These are phyloP conservation scores for Microsporum ferrugineum DNA, from an alignment of 2,329 filamentous ascomycete species.

Conservation along the genomic window DNA sequence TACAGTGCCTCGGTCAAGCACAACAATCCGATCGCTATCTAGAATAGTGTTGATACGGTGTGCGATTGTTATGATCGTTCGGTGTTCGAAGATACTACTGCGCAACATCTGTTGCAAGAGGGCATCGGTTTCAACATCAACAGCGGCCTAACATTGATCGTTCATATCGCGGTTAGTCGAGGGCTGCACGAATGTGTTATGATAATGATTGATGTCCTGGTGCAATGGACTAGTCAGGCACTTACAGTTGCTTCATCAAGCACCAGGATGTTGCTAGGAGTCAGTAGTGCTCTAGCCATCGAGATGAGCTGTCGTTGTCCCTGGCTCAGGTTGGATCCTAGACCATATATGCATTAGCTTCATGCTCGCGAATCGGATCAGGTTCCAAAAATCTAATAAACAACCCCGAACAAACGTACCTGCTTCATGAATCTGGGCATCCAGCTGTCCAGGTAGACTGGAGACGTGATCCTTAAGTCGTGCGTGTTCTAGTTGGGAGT, in stretches of 20 bases:
- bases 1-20: constrained; percentile 80
- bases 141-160: constrained; percentile 42
- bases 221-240: constrained; percentile 2
- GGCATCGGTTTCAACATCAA: constrained; percentile 57
- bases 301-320: constrained; percentile 92
- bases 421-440: constrained; percentile 86
- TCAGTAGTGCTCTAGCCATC: constrained; percentile 82
- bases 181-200: neutral
- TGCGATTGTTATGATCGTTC: constrained; percentile 96
- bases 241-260: constrained; percentile 86
- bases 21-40: constrained; percentile 76
- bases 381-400: neutral
- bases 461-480: constrained; percentile 82
- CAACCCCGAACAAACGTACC: constrained; percentile 46
- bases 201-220: neutral
- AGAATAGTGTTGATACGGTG: constrained; percentile 98
- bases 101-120: constrained; percentile 53
- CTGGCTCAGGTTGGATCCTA: constrained; percentile 87
- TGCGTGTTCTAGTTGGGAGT: constrained; percentile 61
- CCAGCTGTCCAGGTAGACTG: constrained; percentile 76
- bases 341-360: neutral
- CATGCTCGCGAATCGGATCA: neutral
- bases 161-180: neutral
- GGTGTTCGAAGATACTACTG: constrained; percentile 64
- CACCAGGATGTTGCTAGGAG: constrained; percentile 92